Evolutionary conservation across 192 early-diverging fungal species (phyloP), one percentile per base, ranked within the genome.

Genomic region (Pecoramyces ruminantium): DNA sequence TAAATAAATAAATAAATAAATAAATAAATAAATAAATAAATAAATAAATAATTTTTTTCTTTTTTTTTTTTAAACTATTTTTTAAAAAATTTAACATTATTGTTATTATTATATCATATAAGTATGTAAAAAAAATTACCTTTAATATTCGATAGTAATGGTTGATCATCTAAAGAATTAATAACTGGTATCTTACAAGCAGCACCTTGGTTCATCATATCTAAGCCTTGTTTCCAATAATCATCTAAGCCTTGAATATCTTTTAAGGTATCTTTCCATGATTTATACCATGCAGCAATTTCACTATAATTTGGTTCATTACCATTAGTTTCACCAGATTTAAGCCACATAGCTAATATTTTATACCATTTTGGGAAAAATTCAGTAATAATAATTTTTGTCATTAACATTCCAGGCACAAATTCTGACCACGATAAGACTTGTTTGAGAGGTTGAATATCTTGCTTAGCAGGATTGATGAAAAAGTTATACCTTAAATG

Each of bases 331-430:
- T 67, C 51, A 27, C 51, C 51, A 11, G 51, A 67, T 67, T 67
- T 86, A 13, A 95, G 86, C 94, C 94, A 96, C 30, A 85, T 79
- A 83, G 91, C 90, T 13, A 95, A 85, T 12, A 89, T 87, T 79
- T 87, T 79, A 15, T 92, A 86, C 94, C 95, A 96, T 79, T 92
- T 90, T 17, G 91, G 89, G 81, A 95, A 95, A 80, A 96, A 93
- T 79, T 94, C 94, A 40, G 90, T 91, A 78, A 91, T 90, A 9
- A 94, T 78, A 30, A 94, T 80, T 79, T 91, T 87, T 16, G 85
- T 86, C 58, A 94, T 85, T 0, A 92, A 81, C 1, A 85, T 85
- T 29, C 82, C 81, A 0, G 90, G 86, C 18, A 93, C 82, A 29
- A 91, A 77, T n/a, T 81, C 79, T 16, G 88, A 81, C 94, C 94